Evolutionary conservation across 2,329 filamentous ascomycete species (phyloP).

Genomic region (Calonectria ilicicola): DNA sequence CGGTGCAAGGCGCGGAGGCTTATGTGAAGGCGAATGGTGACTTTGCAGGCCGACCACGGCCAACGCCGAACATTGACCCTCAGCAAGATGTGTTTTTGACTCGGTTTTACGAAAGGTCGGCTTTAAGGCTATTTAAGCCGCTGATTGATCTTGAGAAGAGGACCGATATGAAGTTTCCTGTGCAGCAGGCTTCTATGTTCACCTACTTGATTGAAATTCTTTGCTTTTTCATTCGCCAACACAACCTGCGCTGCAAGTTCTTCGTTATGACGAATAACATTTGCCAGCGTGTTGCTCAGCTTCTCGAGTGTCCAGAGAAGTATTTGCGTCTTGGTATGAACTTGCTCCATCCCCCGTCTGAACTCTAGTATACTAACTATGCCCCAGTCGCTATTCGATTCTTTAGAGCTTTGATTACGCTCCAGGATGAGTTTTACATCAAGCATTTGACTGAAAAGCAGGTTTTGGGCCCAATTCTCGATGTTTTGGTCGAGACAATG

Average conservation of each 20-base stretch:
- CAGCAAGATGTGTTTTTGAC: constrained; percentile 89
- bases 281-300: constrained; percentile 81
- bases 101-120: constrained; percentile 90
- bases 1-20: constrained; percentile 62
- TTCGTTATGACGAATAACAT: constrained; percentile 87
- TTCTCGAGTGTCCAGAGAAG: constrained; percentile 87
- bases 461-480: constrained; percentile 85
- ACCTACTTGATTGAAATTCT: constrained; percentile 92
- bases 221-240: constrained; percentile 92
- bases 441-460: constrained; percentile 85
- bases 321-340: constrained; percentile 86
- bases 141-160: constrained; percentile 82
- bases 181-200: constrained; percentile 90
- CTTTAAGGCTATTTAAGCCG: constrained; percentile 86
- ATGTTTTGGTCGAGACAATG: constrained; percentile 87
- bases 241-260: constrained; percentile 86
- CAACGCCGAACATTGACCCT: constrained; percentile 67
- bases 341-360: constrained; percentile 16
- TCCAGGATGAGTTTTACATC: constrained; percentile 93
- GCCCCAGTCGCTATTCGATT: constrained; percentile 86
- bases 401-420: constrained; percentile 85
- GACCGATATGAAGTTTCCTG: constrained; percentile 76
- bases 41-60: constrained; percentile 72
- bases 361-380: constrained; percentile 33
- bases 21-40: constrained; percentile 76